phyloP scores from a whole-genome alignment of 2,329 filamentous ascomycete species.

The Diaporthe caulivora region DNA sequence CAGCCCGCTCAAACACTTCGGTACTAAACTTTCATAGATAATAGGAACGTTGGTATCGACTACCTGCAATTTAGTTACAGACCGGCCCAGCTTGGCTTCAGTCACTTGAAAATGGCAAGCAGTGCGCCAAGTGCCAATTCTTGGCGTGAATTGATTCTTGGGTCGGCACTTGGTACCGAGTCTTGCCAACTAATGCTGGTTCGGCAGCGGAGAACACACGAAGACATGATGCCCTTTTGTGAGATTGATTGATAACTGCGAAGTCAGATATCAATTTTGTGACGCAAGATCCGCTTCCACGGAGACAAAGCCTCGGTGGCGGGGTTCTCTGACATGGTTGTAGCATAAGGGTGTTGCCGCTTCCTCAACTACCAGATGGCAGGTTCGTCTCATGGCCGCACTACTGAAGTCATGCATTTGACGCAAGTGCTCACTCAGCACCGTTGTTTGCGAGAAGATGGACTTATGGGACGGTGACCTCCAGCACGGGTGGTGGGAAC shows the following conservation, averaged over 20 bases:
- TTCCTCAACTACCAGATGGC: conserved; percentile 5
- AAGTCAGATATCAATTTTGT: not conserved
- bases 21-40: conserved; percentile 6
- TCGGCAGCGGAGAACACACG: not conserved
- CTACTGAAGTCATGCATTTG: not conserved
- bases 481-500: not conserved
- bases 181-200: not conserved
- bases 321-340: not conserved
- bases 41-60: not conserved
- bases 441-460: not conserved
- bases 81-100: conserved; percentile 15
- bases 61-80: not conserved
- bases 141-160: not conserved
- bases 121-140: conserved; percentile 1
- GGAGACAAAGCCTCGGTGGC: not conserved
- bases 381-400: not conserved
- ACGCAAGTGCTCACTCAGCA: not conserved
- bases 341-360: too few relatives aligned
- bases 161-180: not conserved
- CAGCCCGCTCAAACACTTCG: conserved; percentile 6
- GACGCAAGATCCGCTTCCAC: not conserved
- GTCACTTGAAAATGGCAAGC: not conserved
- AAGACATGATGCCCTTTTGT: not conserved
- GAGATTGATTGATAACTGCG: not conserved
- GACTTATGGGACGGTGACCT: not conserved